phyloP scores from a whole-genome alignment of 108 stramenopile genomes.

The Chaetoceros muelleri region DNA sequence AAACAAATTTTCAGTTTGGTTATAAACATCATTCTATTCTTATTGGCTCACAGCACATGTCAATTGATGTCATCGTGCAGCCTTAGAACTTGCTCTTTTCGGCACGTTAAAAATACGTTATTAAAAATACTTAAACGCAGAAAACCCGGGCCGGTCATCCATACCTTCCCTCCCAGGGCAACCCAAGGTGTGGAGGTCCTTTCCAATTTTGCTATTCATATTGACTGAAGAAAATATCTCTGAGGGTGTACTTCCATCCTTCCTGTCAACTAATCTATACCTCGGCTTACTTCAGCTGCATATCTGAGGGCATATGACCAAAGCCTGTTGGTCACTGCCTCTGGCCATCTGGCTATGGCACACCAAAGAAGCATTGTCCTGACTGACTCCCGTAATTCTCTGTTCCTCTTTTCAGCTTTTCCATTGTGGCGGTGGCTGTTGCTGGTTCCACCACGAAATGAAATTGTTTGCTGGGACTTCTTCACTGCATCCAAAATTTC shows the following conservation, averaged over 20 bases:
- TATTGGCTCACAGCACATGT: too few relatives aligned
- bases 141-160: too few relatives aligned
- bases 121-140: too few relatives aligned
- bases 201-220: neutral
- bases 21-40: too few relatives aligned
- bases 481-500: neutral
- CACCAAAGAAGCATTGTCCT: constrained; percentile 5
- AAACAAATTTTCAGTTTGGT: too few relatives aligned
- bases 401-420: constrained; percentile 3
- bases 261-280: neutral
- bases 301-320: constrained; percentile 12
- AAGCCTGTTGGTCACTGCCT: constrained; percentile 3
- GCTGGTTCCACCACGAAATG: neutral
- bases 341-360: constrained; percentile 2
- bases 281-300: neutral
- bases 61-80: too few relatives aligned
- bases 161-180: too few relatives aligned
- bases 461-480: constrained; percentile 1
- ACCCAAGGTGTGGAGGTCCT: constrained; percentile 12
- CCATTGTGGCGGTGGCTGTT: constrained; percentile 8
- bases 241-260: neutral
- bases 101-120: too few relatives aligned
- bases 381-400: neutral
- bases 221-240: constrained; percentile 3
- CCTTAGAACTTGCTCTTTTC: too few relatives aligned